Conservation (phyloP, 345 rosid species). For the Corchorus olitorius region DNA sequence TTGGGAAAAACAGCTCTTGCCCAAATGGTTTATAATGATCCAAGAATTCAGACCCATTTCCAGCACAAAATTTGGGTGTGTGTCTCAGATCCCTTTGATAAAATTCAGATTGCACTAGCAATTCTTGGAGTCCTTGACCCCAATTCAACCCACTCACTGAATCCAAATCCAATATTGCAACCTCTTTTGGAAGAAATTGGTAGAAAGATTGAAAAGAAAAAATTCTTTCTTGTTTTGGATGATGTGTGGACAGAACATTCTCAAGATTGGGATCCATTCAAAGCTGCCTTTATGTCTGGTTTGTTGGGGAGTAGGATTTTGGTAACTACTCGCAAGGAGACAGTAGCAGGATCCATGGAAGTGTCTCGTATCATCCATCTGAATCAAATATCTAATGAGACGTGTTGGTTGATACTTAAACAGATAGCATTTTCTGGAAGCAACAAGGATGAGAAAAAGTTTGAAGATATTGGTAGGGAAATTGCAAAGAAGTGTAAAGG, state of each 20-base stretch:
- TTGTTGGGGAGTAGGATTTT: not conserved
- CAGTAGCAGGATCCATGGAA: not conserved
- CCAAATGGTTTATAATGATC: not conserved
- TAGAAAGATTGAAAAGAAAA: not conserved
- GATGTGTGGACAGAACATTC: not conserved
- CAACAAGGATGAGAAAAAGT: not conserved
- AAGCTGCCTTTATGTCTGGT: not conserved
- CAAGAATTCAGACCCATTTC: not conserved
- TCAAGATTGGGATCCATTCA: not conserved
- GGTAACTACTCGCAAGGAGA: not conserved
- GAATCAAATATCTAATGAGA: not conserved
- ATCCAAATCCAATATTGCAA: too few relatives aligned
- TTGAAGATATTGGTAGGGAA: not conserved
- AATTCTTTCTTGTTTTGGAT: conserved; percentile 14
- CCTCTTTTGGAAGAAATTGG: not conserved
- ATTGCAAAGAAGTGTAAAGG: not conserved
- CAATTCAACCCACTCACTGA: not conserved
- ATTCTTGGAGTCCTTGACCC: not conserved
- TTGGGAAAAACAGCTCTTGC: conserved; percentile 18
- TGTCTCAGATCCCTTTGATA: conserved; percentile 1
- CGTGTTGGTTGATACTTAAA: not conserved
- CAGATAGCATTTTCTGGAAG: not conserved
- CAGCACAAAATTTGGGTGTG: not conserved
- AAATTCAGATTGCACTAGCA: not conserved
- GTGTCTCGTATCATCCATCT: not conserved